Conservation (phyloP, 2,329 filamentous ascomycete genomes). For the Penicillium sp. region DNA sequence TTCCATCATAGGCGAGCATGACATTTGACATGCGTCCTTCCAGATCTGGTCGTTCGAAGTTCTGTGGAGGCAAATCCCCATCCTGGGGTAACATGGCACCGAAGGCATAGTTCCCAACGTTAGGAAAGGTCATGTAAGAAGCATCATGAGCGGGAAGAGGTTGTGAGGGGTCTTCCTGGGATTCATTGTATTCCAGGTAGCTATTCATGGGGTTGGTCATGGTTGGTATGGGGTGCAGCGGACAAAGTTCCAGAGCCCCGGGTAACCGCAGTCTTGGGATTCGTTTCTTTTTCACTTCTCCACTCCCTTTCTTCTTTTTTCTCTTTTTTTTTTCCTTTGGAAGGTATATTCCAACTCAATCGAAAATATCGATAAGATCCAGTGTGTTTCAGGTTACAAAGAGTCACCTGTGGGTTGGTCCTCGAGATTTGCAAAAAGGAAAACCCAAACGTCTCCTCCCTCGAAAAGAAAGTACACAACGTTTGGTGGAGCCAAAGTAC, state of each 20-base stretch:
- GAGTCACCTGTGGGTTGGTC: too few relatives aligned
- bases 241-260: constrained; percentile 20
- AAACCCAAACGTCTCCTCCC: too few relatives aligned
- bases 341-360: too few relatives aligned
- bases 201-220: constrained; percentile 20
- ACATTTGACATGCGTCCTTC: constrained; percentile 26
- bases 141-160: constrained; percentile 4
- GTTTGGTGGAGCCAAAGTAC: not conserved
- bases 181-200: constrained; percentile 20
- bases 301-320: not conserved
- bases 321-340: not conserved
- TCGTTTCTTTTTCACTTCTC: too few relatives aligned
- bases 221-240: not conserved
- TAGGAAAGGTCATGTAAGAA: constrained; percentile 18
- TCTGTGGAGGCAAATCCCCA: constrained; percentile 16
- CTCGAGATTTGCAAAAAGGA: too few relatives aligned
- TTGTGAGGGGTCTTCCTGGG: constrained; percentile 7
- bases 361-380: too few relatives aligned
- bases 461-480: not conserved
- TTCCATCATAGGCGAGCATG: constrained; percentile 29
- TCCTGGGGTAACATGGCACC: constrained; percentile 20
- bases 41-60: constrained; percentile 15
- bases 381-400: too few relatives aligned
- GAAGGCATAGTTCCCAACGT: constrained; percentile 16
- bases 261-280: constrained; percentile 6